Evolutionary conservation across 805 yeast species (phyloP).

Genomic region (Metschnikowia matae): DNA sequence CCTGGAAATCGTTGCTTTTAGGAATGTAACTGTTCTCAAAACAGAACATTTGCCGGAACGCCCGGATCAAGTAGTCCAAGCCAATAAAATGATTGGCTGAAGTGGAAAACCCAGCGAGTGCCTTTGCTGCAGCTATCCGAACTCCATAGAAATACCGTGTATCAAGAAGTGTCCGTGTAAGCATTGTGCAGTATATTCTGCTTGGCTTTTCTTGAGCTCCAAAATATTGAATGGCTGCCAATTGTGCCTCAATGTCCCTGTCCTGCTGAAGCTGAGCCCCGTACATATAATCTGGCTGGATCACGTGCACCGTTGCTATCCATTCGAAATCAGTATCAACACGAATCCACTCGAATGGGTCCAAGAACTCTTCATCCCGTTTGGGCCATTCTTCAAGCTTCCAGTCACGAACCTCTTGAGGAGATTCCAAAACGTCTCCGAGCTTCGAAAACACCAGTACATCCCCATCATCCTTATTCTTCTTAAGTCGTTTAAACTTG

Average conservation of each 20-base stretch:
- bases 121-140: constrained; percentile 79
- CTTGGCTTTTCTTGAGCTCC: constrained; percentile 57
- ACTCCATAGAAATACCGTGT: constrained; percentile 83
- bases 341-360: constrained; percentile 96
- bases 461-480: constrained; percentile 45
- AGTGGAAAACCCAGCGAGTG: constrained; percentile 65
- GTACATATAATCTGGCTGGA: constrained; percentile 93
- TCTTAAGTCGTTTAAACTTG: constrained; percentile 77
- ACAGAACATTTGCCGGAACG: constrained; percentile 69
- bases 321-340: constrained; percentile 98
- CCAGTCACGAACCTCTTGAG: constrained; percentile 68
- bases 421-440: constrained; percentile 71
- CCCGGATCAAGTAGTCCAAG: constrained; percentile 62
- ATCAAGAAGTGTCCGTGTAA: constrained; percentile 80
- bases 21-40: constrained; percentile 63
- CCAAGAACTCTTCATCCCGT: constrained; percentile 70
- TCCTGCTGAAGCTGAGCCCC: constrained; percentile 92
- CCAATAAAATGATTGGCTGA: constrained; percentile 67
- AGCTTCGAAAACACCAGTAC: constrained; percentile 46
- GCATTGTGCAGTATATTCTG: constrained; percentile 64
- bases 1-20: constrained; percentile 72
- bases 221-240: constrained; percentile 75
- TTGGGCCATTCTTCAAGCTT: constrained; percentile 62
- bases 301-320: constrained; percentile 77
- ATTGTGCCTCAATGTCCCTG: constrained; percentile 93